Evolutionary conservation across 2,329 filamentous ascomycete species (phyloP).

Genomic region (Plenodomus tracheiphilus): DNA sequence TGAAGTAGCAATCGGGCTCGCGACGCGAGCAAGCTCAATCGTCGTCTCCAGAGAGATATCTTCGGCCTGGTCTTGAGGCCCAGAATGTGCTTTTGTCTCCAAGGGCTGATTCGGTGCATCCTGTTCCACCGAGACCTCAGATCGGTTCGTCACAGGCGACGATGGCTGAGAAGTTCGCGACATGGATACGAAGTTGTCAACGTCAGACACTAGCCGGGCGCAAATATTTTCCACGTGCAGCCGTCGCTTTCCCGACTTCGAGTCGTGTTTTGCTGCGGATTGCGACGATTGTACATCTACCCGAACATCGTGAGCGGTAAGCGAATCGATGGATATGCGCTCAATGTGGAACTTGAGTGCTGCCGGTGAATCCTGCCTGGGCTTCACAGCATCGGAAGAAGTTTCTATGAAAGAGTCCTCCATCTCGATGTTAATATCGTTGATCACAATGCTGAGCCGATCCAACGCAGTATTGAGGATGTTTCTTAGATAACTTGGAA

Average conservation of each 20-base stretch:
- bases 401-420: conserved; percentile 56
- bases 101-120: background rate
- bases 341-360: conserved; percentile 69
- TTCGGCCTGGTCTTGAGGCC: background rate
- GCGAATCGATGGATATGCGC: conserved; percentile 67
- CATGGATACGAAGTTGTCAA: conserved; percentile 65
- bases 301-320: conserved; percentile 43
- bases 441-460: conserved; percentile 68
- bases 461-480: conserved; percentile 77
- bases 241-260: conserved; percentile 66
- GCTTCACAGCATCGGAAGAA: conserved; percentile 57
- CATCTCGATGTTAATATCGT: conserved; percentile 66
- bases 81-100: background rate
- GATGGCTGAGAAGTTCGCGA: conserved; percentile 62
- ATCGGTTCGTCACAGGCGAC: conserved; percentile 59
- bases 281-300: conserved; percentile 24
- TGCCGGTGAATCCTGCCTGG: conserved; percentile 54
- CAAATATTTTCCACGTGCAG: conserved; percentile 66
- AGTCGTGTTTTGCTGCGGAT: conserved; percentile 28
- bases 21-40: background rate
- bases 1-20: background rate
- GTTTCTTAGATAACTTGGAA: conserved; percentile 71
- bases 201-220: conserved; percentile 68
- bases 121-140: conserved; percentile 32
- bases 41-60: background rate